Evolutionary conservation across 768 basidiomycete species (phyloP).

Genomic region (Mycena galericulata): DNA sequence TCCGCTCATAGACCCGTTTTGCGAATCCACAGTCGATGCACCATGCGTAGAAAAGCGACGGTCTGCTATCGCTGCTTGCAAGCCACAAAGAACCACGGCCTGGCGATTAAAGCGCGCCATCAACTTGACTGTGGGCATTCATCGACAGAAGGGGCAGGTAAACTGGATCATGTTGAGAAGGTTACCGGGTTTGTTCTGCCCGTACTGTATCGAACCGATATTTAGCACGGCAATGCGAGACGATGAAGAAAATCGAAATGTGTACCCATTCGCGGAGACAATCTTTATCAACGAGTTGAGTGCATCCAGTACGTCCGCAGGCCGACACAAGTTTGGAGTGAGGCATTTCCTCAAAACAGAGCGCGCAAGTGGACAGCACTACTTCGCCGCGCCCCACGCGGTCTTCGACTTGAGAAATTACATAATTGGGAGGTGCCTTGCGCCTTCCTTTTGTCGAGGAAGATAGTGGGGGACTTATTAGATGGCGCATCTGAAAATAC

Average conservation of each 20-base stretch:
- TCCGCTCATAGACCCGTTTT: conserved; percentile 37
- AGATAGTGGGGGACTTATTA: conserved; percentile 5
- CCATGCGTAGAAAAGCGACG: conserved; percentile 44
- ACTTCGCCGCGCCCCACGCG: conserved; percentile 40
- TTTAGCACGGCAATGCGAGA: background rate
- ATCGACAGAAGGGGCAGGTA: conserved; percentile 43
- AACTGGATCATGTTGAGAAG: conserved; percentile 44
- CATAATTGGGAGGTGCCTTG: background rate
- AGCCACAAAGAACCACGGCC: conserved; percentile 36
- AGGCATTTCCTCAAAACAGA: conserved; percentile 43
- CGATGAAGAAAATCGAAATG: background rate
- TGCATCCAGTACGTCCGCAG: conserved; percentile 42
- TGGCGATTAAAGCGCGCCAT: conserved; percentile 38
- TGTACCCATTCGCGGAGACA: conserved; percentile 43
- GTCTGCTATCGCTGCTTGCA: conserved; percentile 40
- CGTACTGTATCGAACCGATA: conserved; percentile 32
- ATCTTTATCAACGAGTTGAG: conserved; percentile 37
- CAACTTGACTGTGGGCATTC: conserved; percentile 39
- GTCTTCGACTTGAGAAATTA: conserved; percentile 26
- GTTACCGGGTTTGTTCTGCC: conserved; percentile 40
- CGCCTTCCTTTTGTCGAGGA: conserved; percentile 11
- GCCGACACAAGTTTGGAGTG: conserved; percentile 38
- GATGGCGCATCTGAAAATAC: conserved; percentile 28
- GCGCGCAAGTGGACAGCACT: conserved; percentile 36
- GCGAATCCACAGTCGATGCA: conserved; percentile 42